These are phyloP conservation scores for Monilinia polystroma DNA, from an alignment of 2,329 filamentous ascomycete genomes.

Conservation along the genomic window DNA sequence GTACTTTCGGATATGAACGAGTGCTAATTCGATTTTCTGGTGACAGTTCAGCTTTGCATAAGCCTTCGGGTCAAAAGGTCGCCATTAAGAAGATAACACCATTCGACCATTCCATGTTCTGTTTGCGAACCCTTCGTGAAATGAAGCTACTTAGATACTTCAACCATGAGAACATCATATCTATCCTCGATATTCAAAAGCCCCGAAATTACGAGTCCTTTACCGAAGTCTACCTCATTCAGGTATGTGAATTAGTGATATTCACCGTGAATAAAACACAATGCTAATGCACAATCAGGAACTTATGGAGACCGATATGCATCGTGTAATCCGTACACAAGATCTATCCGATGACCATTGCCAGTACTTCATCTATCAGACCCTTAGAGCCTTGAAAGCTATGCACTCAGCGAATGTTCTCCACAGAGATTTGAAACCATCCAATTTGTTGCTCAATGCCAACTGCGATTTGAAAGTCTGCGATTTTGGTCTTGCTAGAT, in stretches of 20 bases:
- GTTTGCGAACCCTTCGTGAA: conserved; percentile 90
- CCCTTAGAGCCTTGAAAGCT: conserved; percentile 91
- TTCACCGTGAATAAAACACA: background rate
- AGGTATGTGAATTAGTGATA: conserved; percentile 56
- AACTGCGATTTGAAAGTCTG: conserved; percentile 99
- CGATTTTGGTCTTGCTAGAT: conserved; percentile 94
- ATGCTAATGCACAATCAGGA: conserved; percentile 55
- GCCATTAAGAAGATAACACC: conserved; percentile 99
- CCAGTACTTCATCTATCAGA: conserved; percentile 99
- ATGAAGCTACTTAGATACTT: conserved; percentile 99
- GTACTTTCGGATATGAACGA: background rate
- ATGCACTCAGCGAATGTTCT: conserved; percentile 99
- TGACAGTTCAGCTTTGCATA: conserved; percentile 88
- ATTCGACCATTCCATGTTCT: conserved; percentile 99
- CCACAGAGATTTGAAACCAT: conserved; percentile 95
- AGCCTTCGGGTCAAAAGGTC: conserved; percentile 96
- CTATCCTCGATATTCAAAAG: conserved; percentile 98
- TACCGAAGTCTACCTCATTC: conserved; percentile 97
- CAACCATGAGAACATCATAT: conserved; percentile 99
- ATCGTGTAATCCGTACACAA: conserved; percentile 96
- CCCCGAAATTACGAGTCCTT: conserved; percentile 94
- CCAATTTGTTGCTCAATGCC: conserved; percentile 93
- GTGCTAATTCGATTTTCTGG: conserved; percentile 17
- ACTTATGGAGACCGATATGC: conserved; percentile 99
- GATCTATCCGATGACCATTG: conserved; percentile 98